Conservation (phyloP, 1,284 basidiomycete species). For the Peniophora sp. region DNA sequence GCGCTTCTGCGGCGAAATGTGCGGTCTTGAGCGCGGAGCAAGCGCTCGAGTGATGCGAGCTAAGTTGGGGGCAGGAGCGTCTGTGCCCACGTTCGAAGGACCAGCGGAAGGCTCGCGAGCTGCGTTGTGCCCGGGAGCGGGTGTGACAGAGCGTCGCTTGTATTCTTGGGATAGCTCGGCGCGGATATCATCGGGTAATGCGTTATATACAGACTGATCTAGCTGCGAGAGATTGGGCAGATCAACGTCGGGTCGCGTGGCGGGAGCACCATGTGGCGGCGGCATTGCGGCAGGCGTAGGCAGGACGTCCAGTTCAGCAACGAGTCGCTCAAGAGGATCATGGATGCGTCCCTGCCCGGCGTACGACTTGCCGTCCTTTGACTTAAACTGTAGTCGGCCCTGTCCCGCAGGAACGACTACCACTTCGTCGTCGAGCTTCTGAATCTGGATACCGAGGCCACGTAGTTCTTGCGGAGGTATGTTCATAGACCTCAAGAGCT, state of each 20-base stretch:
- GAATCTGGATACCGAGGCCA: conserved; percentile 92
- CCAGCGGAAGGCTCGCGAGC: neutral
- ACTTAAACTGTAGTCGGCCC: conserved; percentile 44
- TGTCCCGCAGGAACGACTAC: conserved; percentile 34
- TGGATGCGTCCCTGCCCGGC: no score
- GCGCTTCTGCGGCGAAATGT: no score
- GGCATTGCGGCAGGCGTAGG: neutral
- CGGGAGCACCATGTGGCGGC: neutral
- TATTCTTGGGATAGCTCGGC: conserved; percentile 66
- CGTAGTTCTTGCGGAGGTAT: conserved; percentile 84
- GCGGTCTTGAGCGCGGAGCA: conserved; percentile 41
- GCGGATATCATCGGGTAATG: conserved; percentile 64
- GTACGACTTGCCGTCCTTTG: conserved; percentile 4
- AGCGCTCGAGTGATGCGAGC: conserved; percentile 57
- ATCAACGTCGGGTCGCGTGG: conserved; percentile 24
- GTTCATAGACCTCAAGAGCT: conserved; percentile 63
- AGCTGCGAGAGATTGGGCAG: conserved; percentile 71
- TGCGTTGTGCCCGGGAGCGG: conserved; percentile 14
- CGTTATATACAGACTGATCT: conserved; percentile 63
- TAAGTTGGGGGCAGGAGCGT: conserved; percentile 25
- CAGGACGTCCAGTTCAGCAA: neutral
- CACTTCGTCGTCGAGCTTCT: conserved; percentile 64
- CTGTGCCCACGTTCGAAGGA: conserved; percentile 15
- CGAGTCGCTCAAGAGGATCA: no score
- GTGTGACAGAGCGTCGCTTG: conserved; percentile 46